Evolutionary conservation across 139 green algal species (phyloP).

Genomic region (Closterium sp.): DNA sequence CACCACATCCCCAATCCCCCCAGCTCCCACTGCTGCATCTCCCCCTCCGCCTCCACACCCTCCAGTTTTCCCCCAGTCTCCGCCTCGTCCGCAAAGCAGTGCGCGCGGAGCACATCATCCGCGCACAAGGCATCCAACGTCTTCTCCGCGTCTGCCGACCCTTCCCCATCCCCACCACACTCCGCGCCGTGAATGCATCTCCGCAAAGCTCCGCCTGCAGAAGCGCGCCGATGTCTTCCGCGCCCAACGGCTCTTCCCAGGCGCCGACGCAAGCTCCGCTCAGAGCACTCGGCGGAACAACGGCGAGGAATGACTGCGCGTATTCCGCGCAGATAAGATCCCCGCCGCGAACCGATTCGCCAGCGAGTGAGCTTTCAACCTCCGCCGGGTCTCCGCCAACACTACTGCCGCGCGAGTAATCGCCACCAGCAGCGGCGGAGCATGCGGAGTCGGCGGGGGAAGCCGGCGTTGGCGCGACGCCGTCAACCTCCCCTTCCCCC

Average conservation of each 20-base stretch:
- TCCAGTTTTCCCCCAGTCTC: neutral
- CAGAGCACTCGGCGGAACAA: neutral
- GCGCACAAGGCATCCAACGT: neutral
- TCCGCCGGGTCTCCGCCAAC: neutral
- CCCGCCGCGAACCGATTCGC: neutral
- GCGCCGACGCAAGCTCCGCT: neutral
- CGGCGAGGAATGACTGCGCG: neutral
- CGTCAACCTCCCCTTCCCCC: neutral
- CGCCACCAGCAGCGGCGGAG: neutral
- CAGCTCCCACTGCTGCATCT: neutral
- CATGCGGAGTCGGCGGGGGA: neutral
- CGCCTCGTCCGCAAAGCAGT: neutral
- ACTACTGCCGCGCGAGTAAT: neutral
- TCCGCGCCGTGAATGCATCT: neutral
- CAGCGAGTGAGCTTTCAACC: neutral
- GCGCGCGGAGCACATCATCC: neutral
- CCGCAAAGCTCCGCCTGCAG: neutral
- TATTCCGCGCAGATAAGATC: neutral
- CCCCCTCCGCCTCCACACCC: neutral
- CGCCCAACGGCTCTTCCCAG: neutral
- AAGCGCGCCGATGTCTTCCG: neutral
- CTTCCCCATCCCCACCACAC: neutral
- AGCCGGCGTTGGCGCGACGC: neutral
- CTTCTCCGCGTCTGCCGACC: neutral
- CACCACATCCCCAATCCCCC: neutral